Base-by-base conservation (phyloP, 495 filamentous ascomycete genomes). In the Neurospora sp. region DNA sequence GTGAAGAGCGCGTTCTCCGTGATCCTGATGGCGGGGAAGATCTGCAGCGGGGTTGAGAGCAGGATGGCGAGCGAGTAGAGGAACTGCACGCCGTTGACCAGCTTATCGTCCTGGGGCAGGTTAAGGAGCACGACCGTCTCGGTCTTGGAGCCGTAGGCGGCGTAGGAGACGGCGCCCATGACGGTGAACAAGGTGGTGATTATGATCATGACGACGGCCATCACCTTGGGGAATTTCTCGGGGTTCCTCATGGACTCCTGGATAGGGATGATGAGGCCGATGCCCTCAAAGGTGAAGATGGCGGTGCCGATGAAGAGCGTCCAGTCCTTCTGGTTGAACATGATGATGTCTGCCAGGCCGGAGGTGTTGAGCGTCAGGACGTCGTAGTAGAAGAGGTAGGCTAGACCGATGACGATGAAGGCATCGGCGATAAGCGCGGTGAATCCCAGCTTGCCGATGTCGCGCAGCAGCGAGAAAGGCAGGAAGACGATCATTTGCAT, bases 211-310 rank as follows among this genome's bases (percentile, higher is more conserved):
- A 98, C 93, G 71, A 86, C 87, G 39, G 88, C 93, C 70, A 99
- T 89, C 40, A 99, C 93, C 71, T 85, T 87, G 31, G 94, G 93
- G 79, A 99, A 98, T 77, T 96, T 93, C 70, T 89, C 86, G 2
- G 93, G 96, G 69, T 92, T 85, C 78, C 89, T 91, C 96, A 99
- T 99, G 3, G 94, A 96, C 78, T 96, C 93, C 82, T 99, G 96
- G 73, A 99, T 98, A 4, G 96, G 96, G 73, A 99, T 97, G 82
- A 99, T 97, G n/a, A 99, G 88, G 24, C 96, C 96, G 75, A 99
- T 94, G 24, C 96, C 96, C 79, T 99, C 96, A 76, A 97, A 99
- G 6, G 96, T 99, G 85, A 99, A 99, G 76, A 99, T 98, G 24
- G 96, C 96, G 9, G 96, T 98, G 76, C 96, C 96, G 77, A 99